Percentiles rank a stretch among this genome's conserved stretches.
These are phyloP conservation scores for Jacaranda mimosifolia DNA, from an alignment of 257 asterid species.

Conservation along the genomic window DNA sequence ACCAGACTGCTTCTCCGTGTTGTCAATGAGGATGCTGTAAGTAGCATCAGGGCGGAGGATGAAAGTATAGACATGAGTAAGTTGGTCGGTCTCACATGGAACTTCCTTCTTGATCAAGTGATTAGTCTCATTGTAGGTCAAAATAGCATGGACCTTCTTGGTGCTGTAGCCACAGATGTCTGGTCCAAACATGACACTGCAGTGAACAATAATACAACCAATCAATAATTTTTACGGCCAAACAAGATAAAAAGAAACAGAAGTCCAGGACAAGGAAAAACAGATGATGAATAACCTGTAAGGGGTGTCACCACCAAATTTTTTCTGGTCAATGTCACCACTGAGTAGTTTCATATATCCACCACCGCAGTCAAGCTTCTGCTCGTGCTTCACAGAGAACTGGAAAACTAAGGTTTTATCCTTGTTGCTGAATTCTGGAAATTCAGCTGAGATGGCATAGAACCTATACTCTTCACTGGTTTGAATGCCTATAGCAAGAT, in stretches of 20 bases:
- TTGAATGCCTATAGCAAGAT: conserved; percentile 72
- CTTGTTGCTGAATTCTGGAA: conserved; percentile 95
- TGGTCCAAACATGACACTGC: conserved; percentile 99
- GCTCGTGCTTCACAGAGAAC: conserved; percentile 97
- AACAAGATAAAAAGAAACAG: background rate
- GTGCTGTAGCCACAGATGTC: conserved; percentile 92
- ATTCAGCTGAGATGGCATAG: conserved; percentile 95
- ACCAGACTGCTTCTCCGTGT: conserved; percentile 90
- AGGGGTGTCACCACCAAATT: conserved; percentile 95
- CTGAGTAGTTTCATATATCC: conserved; percentile 97
- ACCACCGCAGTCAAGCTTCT: conserved; percentile 99
- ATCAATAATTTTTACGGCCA: conserved; percentile 32
- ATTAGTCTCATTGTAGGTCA: conserved; percentile 72
- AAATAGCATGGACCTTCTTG: conserved; percentile 91
- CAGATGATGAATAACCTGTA: conserved; percentile 62
- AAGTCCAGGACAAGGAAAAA: background rate
- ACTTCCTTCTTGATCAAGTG: conserved; percentile 94
- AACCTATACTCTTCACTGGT: conserved; percentile 94
- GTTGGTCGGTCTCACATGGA: conserved; percentile 98
- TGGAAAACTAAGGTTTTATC: conserved; percentile 89
- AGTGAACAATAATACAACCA: conserved; percentile 28
- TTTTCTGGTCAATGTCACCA: conserved; percentile 88
- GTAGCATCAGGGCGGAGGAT: conserved; percentile 95
- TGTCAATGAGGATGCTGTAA: conserved; percentile 91
- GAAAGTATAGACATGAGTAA: conserved; percentile 91